phyloP scores from a whole-genome alignment of 176 grass and related monocot species.

The Triticum monococcum region DNA sequence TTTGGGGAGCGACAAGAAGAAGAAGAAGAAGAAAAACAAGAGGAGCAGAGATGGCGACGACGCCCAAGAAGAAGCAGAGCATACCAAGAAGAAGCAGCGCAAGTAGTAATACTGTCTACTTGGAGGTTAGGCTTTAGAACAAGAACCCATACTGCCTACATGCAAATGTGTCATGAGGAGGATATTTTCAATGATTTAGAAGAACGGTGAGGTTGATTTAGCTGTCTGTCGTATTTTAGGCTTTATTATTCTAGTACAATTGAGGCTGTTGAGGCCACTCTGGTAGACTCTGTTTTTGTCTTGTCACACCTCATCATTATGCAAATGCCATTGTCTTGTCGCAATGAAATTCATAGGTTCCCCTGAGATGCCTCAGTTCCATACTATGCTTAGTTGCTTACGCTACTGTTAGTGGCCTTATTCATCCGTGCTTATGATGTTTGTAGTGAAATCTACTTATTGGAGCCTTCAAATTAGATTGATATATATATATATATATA shows the following conservation, averaged over 20 bases:
- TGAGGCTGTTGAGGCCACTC: background rate
- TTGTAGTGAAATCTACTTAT: background rate
- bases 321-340: constrained; percentile 14
- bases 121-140: background rate
- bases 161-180: background rate
- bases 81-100: constrained; percentile 41
- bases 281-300: background rate
- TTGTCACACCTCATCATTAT: background rate
- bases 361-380: too few relatives aligned
- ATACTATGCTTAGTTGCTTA: too few relatives aligned
- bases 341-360: too few relatives aligned
- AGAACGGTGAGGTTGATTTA: constrained; percentile 22
- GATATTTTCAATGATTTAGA: background rate
- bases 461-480: too few relatives aligned
- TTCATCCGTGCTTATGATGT: too few relatives aligned
- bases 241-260: background rate
- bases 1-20: constrained; percentile 21
- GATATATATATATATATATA: too few relatives aligned
- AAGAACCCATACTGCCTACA: background rate
- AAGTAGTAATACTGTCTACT: constrained; percentile 1
- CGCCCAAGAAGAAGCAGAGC: background rate
- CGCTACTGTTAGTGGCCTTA: too few relatives aligned
- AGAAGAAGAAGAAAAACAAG: constrained; percentile 25
- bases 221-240: constrained; percentile 24
- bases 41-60: background rate